These are phyloP conservation scores for Crataegus laevigata DNA, from an alignment of 306 rosid species.

Conservation along the genomic window DNA sequence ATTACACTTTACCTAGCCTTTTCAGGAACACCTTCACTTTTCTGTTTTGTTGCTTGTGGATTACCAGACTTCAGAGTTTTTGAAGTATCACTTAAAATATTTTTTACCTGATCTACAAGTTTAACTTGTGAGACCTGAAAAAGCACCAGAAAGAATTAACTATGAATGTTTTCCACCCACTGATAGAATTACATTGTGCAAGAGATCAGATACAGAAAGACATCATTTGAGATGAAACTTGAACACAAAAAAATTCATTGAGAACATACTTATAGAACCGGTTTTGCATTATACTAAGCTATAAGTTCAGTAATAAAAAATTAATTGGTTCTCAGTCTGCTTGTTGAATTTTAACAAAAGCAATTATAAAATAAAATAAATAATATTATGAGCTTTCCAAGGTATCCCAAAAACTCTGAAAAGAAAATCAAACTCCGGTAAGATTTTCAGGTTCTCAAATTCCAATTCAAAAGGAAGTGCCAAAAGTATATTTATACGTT, in stretches of 20 bases:
- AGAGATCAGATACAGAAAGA: neutral
- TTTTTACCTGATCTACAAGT: conserved; percentile 40
- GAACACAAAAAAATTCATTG: neutral
- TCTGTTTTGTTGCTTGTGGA: conserved; percentile 2
- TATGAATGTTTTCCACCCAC: neutral
- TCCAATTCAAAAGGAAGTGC: neutral
- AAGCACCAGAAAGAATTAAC: conserved; percentile 4
- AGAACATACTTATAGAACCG: neutral
- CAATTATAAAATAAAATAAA: neutral
- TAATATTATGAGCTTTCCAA: neutral
- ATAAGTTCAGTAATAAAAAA: neutral
- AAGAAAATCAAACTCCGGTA: neutral
- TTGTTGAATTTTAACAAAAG: neutral
- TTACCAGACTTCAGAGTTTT: conserved; percentile 15
- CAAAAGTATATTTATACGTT: neutral
- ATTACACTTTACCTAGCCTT: conserved; percentile 31
- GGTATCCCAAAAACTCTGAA: neutral
- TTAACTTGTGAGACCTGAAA: conserved; percentile 46
- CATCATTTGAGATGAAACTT: neutral
- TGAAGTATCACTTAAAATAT: conserved; percentile 23
- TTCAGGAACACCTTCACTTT: conserved; percentile 15
- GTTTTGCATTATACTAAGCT: neutral
- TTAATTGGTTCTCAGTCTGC: neutral
- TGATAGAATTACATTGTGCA: neutral
- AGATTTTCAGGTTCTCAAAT: neutral